A percentile compares a stretch with the other conserved stretches of the same genome.
Evolutionary conservation across 176 grass and related monocot species (phyloP).

Genomic region (Triticum timopheevii): DNA sequence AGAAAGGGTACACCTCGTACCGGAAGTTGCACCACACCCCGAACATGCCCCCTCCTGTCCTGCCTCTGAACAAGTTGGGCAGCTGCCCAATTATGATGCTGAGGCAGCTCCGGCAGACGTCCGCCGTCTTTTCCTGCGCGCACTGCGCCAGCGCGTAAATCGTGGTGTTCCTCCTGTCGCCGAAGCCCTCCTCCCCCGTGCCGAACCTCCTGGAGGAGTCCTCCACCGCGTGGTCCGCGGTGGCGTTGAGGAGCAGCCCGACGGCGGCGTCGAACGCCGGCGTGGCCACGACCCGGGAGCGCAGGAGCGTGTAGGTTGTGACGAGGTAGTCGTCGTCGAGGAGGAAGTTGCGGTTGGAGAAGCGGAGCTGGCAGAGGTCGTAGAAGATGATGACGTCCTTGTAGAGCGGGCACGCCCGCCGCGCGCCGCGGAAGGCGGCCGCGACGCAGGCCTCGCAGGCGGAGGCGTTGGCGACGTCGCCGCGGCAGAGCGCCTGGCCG

Average conservation of each 20-base stretch:
- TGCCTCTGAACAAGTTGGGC: neutral
- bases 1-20: constrained; percentile 56
- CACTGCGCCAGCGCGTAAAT: constrained; percentile 61
- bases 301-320: neutral
- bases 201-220: constrained; percentile 35
- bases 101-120: constrained; percentile 37
- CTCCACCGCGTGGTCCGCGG: constrained; percentile 29
- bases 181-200: constrained; percentile 28
- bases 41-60: constrained; percentile 20
- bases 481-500: constrained; percentile 43
- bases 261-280: constrained; percentile 18
- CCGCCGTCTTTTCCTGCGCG: constrained; percentile 27
- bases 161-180: neutral
- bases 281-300: neutral
- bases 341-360: constrained; percentile 58
- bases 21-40: constrained; percentile 52
- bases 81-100: neutral
- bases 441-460: constrained; percentile 25
- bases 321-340: neutral
- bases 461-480: constrained; percentile 27
- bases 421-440: constrained; percentile 25
- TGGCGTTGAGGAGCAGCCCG: constrained; percentile 25
- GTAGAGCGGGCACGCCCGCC: constrained; percentile 9
- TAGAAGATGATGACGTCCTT: constrained; percentile 43
- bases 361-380: constrained; percentile 54